Evolutionary conservation across 1,284 basidiomycete genomes (phyloP), one percentile per base, ranked within the genome.

Genomic region (Sanghuangporus baumii): DNA sequence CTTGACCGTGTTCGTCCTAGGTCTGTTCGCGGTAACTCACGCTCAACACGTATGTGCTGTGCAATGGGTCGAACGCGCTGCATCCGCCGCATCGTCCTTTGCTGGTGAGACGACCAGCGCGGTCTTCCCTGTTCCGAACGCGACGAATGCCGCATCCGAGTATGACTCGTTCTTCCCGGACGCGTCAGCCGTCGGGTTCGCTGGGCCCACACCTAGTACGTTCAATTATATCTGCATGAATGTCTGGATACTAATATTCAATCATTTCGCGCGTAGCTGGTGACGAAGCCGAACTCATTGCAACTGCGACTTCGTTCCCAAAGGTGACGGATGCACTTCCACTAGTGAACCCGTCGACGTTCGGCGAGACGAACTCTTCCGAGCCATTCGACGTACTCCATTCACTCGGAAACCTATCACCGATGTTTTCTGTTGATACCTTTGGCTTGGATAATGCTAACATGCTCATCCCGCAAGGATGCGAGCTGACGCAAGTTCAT

Each of bases 381-480:
- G 16, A 46, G 20, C 43, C 43, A n/a, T 82, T 83, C 67, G 72
- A 81, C 65, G 73, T 83, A 20, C 70, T 80, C 60, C 71, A 76
- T 56, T 74, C 79, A 65, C 81, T 81, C 76, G 86, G 84, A 18
- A 85, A 82, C 68, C 78, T 87, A 18, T 74, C 80, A 0, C 85
- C 86, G 3, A 83, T 81, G 78, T 80, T 80, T 69, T 84, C 82
- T 4, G 79, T 86, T 37, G 73, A 77, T 12, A 77, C 78, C 3
- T 85, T 84, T 68, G 85, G 85, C 14, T 74, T 87, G 14, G 74
- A 74, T 36, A 69, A 79, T 26, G 75, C 85, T 0, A 78, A 80
- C 3, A 79, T 82, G 1, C 61, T 75, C 9, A 69, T 85, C 6
- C 86, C 84, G 0, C 74, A 77, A 0, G 75, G 77, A 0, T 86